Base-by-base conservation (phyloP, 1,284 basidiomycete genomes). In the Pseudozyma tsukubaensis region DNA sequence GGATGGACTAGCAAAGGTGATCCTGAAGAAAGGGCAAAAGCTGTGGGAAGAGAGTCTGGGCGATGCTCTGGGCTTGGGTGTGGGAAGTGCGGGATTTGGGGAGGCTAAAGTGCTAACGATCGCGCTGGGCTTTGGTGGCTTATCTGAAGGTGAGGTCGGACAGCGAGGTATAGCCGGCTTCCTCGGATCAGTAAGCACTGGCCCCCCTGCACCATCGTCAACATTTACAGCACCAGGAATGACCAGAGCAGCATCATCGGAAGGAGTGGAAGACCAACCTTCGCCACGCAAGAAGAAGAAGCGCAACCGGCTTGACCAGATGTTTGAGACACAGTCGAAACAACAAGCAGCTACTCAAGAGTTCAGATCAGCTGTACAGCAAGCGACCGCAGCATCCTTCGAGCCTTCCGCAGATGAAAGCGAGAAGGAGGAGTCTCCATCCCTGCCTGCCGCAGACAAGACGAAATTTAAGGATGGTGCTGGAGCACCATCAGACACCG, bases 121-220 rank as follows among this genome's bases (percentile, higher is more conserved):
- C 4, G 88, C 89, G 16, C 87, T 98, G 32, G 89, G 90, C 1
- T 97, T 99, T 79, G 89, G 90, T 9, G 93, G 93, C 0, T 89
- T 99, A 37, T 93, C 92, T 70, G 87, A 88, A 16, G 87, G 90
- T 42, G 94, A 96, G 83, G 86, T 86, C 2, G 94, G 94, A 1
- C 94, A 97, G 83, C 89, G 89, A 69, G 91, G 89, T 21, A 96
- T 98, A 53, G 92, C 94, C 81, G 89, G 90, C 0, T 99, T 97
- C 86, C 90, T 98, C 67, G 78, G 67, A 3, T 51, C 57, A 21
- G 79, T 34, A 60, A 84, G 32, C 58, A 72, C 85, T 86, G 76
- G 77, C 7, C 52, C 44, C 24, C 19, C 57, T 32, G 12, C 58
- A 19, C 9, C n/a, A 21, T 7, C 11, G 1, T 21, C 37, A 16